Evolutionary conservation across 2,329 filamentous ascomycete species (phyloP).

Genomic region (Diplodia corticola): DNA sequence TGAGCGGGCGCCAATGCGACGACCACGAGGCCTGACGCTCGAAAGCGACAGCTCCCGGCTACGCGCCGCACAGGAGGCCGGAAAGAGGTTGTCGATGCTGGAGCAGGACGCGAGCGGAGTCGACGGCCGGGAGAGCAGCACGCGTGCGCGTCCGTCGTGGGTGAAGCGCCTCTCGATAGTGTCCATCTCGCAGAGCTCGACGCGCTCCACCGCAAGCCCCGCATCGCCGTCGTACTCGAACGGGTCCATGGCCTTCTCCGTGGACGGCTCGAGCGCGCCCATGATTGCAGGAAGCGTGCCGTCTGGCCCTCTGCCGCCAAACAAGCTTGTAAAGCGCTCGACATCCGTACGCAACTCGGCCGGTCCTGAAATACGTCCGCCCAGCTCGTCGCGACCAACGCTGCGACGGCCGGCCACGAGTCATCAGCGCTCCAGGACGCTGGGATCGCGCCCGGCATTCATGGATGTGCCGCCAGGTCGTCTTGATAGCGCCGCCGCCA

Average conservation of each 20-base stretch:
- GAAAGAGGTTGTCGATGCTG: constrained; percentile 1
- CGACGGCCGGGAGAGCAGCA: constrained; percentile 28
- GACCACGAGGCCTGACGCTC: constrained; percentile 36
- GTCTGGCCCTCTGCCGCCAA: constrained; percentile 55
- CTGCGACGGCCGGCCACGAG: constrained; percentile 75
- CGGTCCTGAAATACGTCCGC: constrained; percentile 49
- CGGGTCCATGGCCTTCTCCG: constrained; percentile 50
- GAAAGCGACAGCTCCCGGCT: constrained; percentile 30
- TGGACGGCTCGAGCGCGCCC: constrained; percentile 60
- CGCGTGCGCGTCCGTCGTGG: constrained; percentile 61
- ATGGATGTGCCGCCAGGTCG: constrained; percentile 33
- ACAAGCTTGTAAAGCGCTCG: constrained; percentile 76
- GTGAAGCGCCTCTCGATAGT: constrained; percentile 69
- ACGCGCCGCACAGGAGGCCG: constrained; percentile 27
- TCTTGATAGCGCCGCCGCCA: constrained; percentile 22
- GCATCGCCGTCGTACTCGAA: constrained; percentile 69
- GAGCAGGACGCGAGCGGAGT: constrained; percentile 18
- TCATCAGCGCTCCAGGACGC: constrained; percentile 71
- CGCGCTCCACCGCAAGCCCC: constrained; percentile 62
- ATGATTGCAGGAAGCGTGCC: constrained; percentile 53
- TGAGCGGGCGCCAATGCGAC: constrained; percentile 15
- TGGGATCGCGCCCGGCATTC: constrained; percentile 55
- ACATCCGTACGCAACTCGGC: constrained; percentile 56
- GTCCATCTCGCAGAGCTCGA: constrained; percentile 65
- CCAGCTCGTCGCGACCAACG: constrained; percentile 63